These are phyloP conservation scores for Asterionellopsis glacialis DNA, from an alignment of 108 stramenopile genomes.

Conservation along the genomic window DNA sequence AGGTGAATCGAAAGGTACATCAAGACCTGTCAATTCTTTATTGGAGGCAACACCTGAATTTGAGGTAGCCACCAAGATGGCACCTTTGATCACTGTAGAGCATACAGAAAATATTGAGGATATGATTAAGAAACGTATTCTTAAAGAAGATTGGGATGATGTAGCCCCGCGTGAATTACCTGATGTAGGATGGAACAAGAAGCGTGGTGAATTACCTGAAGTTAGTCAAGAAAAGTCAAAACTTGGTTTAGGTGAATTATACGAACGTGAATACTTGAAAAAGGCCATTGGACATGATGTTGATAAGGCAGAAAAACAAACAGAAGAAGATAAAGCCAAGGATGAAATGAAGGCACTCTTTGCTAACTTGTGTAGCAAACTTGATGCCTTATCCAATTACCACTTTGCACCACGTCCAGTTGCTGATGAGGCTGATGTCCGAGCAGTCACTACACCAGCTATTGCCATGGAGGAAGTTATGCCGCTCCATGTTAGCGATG, in stretches of 20 bases:
- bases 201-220: slow-evolving; percentile 83
- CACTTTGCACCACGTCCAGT: slow-evolving; percentile 95
- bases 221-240: slow-evolving; percentile 97
- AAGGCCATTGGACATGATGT: slow-evolving; percentile 81
- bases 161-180: slow-evolving; percentile 89
- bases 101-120: slow-evolving; percentile 85
- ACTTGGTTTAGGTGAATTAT: slow-evolving; percentile 92
- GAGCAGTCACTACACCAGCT: slow-evolving; percentile 70
- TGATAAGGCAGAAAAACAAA: slow-evolving; percentile 70
- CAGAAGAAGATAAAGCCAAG: slow-evolving; percentile 83
- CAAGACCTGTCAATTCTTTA: slow-evolving; percentile 88
- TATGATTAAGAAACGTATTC: slow-evolving; percentile 86
- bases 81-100: slow-evolving; percentile 88
- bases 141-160: slow-evolving; percentile 96
- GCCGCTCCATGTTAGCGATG: slow-evolving; percentile 88
- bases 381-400: slow-evolving; percentile 97
- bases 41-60: slow-evolving; percentile 94
- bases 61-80: slow-evolving; percentile 84
- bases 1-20: slow-evolving; percentile 78
- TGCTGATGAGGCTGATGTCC: slow-evolving; percentile 85
- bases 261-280: slow-evolving; percentile 93
- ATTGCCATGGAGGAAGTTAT: slow-evolving; percentile 98
- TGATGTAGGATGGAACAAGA: slow-evolving; percentile 66
- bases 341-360: slow-evolving; percentile 84
- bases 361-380: slow-evolving; percentile 82